Evolutionary conservation across 73 alveolate genomes (phyloP).

Genomic region (Paramecium biaurelia): DNA sequence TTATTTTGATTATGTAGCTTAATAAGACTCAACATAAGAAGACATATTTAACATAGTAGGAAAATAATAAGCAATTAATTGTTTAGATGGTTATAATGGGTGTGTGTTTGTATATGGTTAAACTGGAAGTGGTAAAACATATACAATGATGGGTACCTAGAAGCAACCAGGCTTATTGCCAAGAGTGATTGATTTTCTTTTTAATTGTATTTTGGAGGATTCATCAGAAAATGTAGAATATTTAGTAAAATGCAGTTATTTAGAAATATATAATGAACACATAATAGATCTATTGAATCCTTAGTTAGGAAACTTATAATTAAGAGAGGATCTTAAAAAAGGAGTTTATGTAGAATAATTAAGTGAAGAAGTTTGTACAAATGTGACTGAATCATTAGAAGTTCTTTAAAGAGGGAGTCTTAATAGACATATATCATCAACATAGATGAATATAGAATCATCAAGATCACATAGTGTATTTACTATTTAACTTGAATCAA

Average conservation of each 20-base stretch:
- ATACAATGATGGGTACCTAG: slow-evolving; percentile 69
- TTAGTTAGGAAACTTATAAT: slow-evolving; percentile 66
- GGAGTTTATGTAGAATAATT: slow-evolving; percentile 80
- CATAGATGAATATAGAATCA: slow-evolving; percentile 89
- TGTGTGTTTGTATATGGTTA: slow-evolving; percentile 82
- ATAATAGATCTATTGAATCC: slow-evolving; percentile 90
- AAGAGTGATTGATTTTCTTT: slow-evolving; percentile 53
- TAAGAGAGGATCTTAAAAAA: slow-evolving; percentile 83
- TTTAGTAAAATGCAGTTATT: slow-evolving; percentile 83
- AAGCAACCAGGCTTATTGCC: slow-evolving; percentile 58
- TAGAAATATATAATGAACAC: slow-evolving; percentile 92
- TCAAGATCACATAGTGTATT: slow-evolving; percentile 97
- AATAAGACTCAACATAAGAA: neutral
- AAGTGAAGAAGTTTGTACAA: slow-evolving; percentile 78
- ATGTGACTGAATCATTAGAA: slow-evolving; percentile 83
- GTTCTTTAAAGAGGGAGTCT: slow-evolving; percentile 87
- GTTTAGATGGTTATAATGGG: slow-evolving; percentile 66
- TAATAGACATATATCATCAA: slow-evolving; percentile 88
- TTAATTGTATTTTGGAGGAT: slow-evolving; percentile 37
- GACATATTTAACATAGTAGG: slow-evolving; percentile 34
- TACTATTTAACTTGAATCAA: slow-evolving; percentile 84
- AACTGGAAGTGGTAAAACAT: slow-evolving; percentile 83
- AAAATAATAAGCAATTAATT: slow-evolving; percentile 49
- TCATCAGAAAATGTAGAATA: slow-evolving; percentile 72
- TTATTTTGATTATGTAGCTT: slow-evolving; percentile 39